These are phyloP conservation scores for Zoysia matrella DNA, from an alignment of 202 grass and related monocot species.

Conservation along the genomic window DNA sequence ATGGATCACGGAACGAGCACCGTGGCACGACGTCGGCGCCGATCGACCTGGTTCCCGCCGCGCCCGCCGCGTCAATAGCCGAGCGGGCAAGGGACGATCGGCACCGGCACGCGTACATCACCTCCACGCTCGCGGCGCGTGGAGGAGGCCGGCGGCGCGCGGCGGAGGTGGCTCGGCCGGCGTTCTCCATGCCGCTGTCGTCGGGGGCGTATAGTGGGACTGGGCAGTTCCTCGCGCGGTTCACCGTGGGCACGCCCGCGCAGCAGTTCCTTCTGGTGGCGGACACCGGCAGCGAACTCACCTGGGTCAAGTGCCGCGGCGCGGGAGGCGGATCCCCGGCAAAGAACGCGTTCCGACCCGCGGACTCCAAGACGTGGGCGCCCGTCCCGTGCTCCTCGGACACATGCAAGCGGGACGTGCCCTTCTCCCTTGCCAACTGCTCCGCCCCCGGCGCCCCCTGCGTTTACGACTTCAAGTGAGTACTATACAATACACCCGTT, in stretches of 20 bases:
- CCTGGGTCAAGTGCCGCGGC: slow-evolving; percentile 65
- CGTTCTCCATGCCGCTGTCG: slow-evolving; percentile 72
- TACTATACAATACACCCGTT: too few species aligned
- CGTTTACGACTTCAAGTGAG: slow-evolving; percentile 79
- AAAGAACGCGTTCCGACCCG: slow-evolving; percentile 53
- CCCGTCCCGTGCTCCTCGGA: slow-evolving; percentile 69
- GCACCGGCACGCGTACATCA: slow-evolving; percentile 45
- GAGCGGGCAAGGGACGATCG: slow-evolving; percentile 38
- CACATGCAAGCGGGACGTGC: slow-evolving; percentile 67
- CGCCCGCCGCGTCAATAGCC: slow-evolving; percentile 33
- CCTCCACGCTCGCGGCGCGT: neutral
- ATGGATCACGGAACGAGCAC: neutral
- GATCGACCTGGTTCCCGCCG: neutral
- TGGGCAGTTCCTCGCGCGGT: slow-evolving; percentile 72
- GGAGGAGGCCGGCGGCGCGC: neutral
- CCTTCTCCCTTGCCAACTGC: slow-evolving; percentile 79
- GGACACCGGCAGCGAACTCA: slow-evolving; percentile 86
- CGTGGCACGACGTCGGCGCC: neutral
- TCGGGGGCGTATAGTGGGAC: slow-evolving; percentile 74
- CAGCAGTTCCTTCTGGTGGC: slow-evolving; percentile 67
- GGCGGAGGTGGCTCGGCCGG: slow-evolving; percentile 41
- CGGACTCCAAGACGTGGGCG: slow-evolving; percentile 59
- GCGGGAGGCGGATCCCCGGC: neutral
- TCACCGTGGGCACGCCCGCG: slow-evolving; percentile 73
- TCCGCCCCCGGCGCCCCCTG: slow-evolving; percentile 59